Percentiles rank a stretch among this genome's conserved stretches.
These are phyloP conservation scores for Hypoxylon perforatum DNA, from an alignment of 495 filamentous ascomycete species.

Conservation along the genomic window DNA sequence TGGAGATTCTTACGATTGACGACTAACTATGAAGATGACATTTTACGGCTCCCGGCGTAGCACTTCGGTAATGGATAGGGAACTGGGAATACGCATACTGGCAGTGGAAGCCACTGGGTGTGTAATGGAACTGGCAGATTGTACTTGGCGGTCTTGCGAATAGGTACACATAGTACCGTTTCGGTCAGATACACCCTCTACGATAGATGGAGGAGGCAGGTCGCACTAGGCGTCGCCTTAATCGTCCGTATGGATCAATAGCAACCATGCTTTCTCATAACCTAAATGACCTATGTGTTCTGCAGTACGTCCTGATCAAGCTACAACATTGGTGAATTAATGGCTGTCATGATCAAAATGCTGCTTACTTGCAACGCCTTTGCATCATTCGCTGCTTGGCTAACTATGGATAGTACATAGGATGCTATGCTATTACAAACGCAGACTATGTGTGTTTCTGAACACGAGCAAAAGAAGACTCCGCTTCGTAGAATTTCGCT, in stretches of 20 bases:
- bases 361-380: no score
- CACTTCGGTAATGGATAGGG: neutral
- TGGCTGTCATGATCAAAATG: no score
- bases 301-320: neutral
- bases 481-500: neutral
- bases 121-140: neutral
- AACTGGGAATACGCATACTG: neutral
- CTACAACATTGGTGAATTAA: no score
- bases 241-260: neutral
- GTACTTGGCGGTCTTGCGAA: neutral
- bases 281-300: neutral
- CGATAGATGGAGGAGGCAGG: neutral
- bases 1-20: conserved; percentile 36
- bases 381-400: no score
- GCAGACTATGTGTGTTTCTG: no score
- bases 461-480: no score
- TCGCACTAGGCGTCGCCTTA: neutral
- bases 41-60: neutral
- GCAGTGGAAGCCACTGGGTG: neutral
- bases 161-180: neutral
- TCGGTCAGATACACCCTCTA: neutral
- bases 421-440: no score
- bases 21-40: conserved; percentile 17
- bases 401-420: no score
- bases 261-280: neutral